A percentile compares a stretch with the other conserved stretches of the same genome.
Evolutionary conservation across 495 filamentous ascomycete species (phyloP).

Genomic region (Penicillium crystallinum): DNA sequence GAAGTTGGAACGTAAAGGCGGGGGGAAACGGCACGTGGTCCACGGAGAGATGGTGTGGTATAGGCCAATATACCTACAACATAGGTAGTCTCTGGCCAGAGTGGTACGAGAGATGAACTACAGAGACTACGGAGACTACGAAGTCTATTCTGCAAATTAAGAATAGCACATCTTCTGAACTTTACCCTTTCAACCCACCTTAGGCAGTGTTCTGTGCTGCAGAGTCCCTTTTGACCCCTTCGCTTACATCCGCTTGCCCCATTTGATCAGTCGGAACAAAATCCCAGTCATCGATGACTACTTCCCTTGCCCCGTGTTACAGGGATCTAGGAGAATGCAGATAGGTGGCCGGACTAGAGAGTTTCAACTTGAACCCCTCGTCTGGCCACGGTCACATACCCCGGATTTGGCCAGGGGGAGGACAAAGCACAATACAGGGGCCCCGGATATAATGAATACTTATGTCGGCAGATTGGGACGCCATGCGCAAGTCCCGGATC

Average conservation of each 20-base stretch:
- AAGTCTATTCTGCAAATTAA: no score
- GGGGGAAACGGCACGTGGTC: conserved; percentile 15
- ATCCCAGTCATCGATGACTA: neutral
- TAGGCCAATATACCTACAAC: no score
- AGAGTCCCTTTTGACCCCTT: no score
- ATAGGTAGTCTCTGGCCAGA: no score
- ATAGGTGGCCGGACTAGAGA: neutral
- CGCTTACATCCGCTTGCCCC: no score
- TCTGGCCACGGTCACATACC: neutral
- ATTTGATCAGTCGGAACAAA: neutral
- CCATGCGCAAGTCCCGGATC: neutral
- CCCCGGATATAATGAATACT: neutral
- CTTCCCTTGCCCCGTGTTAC: neutral
- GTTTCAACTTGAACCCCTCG: neutral
- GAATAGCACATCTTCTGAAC: no score
- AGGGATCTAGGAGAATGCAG: neutral
- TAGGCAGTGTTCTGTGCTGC: no score
- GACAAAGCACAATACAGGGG: neutral
- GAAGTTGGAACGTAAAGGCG: conserved; percentile 7
- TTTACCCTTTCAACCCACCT: no score
- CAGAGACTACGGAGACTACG: no score
- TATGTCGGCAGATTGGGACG: neutral
- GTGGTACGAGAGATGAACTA: no score
- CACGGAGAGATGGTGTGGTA: neutral
- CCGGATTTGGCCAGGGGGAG: neutral